A percentile compares a stretch with the other conserved stretches of the same genome.
Evolutionary conservation across 495 filamentous ascomycete genomes (phyloP).

Genomic region (Podospora comata): DNA sequence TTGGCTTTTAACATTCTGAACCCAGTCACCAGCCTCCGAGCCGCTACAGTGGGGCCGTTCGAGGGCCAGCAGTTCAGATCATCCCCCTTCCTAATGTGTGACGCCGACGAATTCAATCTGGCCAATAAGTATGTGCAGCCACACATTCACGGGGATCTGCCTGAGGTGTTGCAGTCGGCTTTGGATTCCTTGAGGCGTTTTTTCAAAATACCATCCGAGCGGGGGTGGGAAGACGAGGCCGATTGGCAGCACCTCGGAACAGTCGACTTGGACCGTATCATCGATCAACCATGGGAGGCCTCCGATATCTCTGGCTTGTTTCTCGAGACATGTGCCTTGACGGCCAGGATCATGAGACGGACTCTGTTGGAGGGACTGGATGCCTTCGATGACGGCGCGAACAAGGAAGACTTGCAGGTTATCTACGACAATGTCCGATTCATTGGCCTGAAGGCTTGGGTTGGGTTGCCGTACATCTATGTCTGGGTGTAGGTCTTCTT

Average conservation of each 20-base stretch:
- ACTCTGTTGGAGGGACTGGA: background rate
- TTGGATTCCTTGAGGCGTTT: constrained; percentile 1
- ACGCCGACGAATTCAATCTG: constrained; percentile 8
- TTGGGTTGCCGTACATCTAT: constrained; percentile 18
- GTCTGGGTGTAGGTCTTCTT: constrained; percentile 18
- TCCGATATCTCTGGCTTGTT: constrained; percentile 7
- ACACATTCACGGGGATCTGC: background rate
- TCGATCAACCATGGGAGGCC: background rate
- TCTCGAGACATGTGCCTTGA: constrained; percentile 14
- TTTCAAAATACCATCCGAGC: background rate
- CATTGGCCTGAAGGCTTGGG: constrained; percentile 14
- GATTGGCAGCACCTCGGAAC: background rate
- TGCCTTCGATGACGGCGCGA: constrained; percentile 5
- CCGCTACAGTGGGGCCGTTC: constrained; percentile 2
- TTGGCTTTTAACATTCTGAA: constrained; percentile 11
- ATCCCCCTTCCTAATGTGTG: constrained; percentile 8
- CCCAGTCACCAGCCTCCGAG: background rate
- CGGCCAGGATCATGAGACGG: constrained; percentile 11
- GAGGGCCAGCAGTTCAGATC: constrained; percentile 9
- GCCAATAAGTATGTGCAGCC: constrained; percentile 7
- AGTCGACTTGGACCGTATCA: constrained; percentile 6
- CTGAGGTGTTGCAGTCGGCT: background rate
- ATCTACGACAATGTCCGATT: constrained; percentile 12
- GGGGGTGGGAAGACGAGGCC: background rate
- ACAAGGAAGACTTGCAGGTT: constrained; percentile 1